Base-by-base conservation (phyloP, 768 basidiomycete species). In the Gymnopilus dilepis region DNA sequence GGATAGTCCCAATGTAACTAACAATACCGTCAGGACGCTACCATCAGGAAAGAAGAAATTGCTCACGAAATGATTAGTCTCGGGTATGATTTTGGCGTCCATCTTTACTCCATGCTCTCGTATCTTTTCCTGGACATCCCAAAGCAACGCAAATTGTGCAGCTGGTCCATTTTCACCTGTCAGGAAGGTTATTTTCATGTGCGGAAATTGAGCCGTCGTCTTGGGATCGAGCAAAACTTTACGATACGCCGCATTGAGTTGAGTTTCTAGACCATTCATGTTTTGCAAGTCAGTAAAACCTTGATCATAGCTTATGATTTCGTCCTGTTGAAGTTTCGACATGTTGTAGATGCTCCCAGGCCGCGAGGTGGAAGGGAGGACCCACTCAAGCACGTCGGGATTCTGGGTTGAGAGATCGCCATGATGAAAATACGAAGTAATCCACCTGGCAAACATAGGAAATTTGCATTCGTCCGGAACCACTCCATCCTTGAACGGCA, bases 391-490 rank as follows among this genome's bases (percentile, higher is more conserved):
- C 0, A 58, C 31, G 60, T 70, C 63, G 2, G 64, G 59, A 59
- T 73, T 67, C 2, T 67, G 66, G 13, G 67, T 62, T 2, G 67
- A 51, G 26, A 76, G 54, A 47, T 75, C 70, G 45, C 65, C 64
- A 47, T 79, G 75, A 17, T 75, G 62, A 62, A 73, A 78, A 62
- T 77, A 78, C 1, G 65, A 52, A 0, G 72, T 74, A 17, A 73
- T 45, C 73, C 75, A 76, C 38, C 71, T 71, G 15, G 52, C 56
- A 56, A 73, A 73, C 11, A 67, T 65, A 2, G 57, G 61, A 17
- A 67, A 30, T 8, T 67, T 71, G 13, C 58, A 59, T 1, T 59
- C 52, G 8, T 58, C 55, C 7, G 74, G 72, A 2, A 78, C 67
- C 3, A 59, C 65, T 2, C 57, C 62, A 38, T 74, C 74, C 0